A percentile compares a stretch with the other conserved stretches of the same genome.
Conservation (phyloP, 2,329 filamentous ascomycete species). For the Cladosporium sp. region DNA sequence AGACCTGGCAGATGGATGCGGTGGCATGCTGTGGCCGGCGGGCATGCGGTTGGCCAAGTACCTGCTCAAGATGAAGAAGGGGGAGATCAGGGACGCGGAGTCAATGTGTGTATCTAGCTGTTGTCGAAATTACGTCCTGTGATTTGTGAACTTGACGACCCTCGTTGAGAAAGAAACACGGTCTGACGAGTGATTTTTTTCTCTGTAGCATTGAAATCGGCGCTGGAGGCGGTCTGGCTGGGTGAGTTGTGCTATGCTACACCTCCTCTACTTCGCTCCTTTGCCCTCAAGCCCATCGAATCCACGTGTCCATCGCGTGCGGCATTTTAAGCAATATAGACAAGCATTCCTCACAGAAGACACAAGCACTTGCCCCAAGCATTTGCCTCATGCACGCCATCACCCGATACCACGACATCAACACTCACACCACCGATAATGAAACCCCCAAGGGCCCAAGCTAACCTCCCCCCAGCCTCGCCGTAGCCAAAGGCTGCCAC, state of each 20-base stretch:
- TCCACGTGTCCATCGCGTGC: neutral
- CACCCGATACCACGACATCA: neutral
- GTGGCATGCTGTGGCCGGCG: slow-evolving; percentile 91
- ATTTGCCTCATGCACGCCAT: neutral
- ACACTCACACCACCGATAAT: neutral
- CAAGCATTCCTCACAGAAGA: neutral
- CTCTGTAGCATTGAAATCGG: slow-evolving; percentile 77
- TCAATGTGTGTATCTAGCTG: slow-evolving; percentile 7
- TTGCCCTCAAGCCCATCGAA: neutral
- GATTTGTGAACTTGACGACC: neutral
- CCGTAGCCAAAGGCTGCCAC: slow-evolving; percentile 58
- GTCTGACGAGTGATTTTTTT: neutral
- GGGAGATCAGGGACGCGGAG: slow-evolving; percentile 52
- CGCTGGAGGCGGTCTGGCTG: slow-evolving; percentile 86
- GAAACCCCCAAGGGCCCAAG: no score
- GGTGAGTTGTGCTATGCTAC: slow-evolving; percentile 35
- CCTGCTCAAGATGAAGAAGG: slow-evolving; percentile 71
- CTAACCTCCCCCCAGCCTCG: slow-evolving; percentile 45
- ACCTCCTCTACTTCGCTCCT: neutral
- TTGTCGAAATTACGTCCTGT: neutral
- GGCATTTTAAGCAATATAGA: neutral
- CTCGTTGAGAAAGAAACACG: no score
- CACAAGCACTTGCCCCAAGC: neutral
- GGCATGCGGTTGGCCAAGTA: slow-evolving; percentile 87
- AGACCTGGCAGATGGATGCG: slow-evolving; percentile 84